phyloP scores from a whole-genome alignment of 2,329 filamentous ascomycete genomes.

The Zopfia rhizophila region DNA sequence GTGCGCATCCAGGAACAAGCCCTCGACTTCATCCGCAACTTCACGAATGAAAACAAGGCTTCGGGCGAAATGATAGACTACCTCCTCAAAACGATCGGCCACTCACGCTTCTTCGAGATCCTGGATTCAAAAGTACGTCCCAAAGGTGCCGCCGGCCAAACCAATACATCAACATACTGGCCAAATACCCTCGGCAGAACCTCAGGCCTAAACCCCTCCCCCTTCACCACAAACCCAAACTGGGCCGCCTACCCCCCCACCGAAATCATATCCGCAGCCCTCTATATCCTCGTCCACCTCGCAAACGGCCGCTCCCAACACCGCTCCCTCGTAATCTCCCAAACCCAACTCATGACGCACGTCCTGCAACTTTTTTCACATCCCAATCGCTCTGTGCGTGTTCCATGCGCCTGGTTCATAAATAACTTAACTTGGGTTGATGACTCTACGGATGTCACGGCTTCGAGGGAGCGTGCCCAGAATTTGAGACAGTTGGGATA shows the following conservation, averaged over 20 bases:
- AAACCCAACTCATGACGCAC: conserved; percentile 78
- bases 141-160: conserved; percentile 26
- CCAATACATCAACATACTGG: conserved; percentile 8
- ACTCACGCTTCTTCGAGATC: conserved; percentile 82
- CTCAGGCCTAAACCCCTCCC: conserved; percentile 34
- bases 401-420: conserved; percentile 83
- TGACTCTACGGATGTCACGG: conserved; percentile 72
- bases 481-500: conserved; percentile 79
- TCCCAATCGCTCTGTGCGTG: conserved; percentile 76
- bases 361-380: conserved; percentile 79
- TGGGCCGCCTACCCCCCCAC: conserved; percentile 44
- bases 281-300: conserved; percentile 87
- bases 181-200: not conserved
- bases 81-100: conserved; percentile 78
- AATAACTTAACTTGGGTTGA: conserved; percentile 89
- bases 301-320: conserved; percentile 83
- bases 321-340: conserved; percentile 72
- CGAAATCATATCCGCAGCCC: conserved; percentile 80
- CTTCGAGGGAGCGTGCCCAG: conserved; percentile 72
- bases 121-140: conserved; percentile 80
- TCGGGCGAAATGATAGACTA: conserved; percentile 82
- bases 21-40: conserved; percentile 87
- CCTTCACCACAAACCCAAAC: conserved; percentile 72
- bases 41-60: conserved; percentile 73
- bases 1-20: conserved; percentile 90